These are phyloP conservation scores for Phytophthora ohioensis DNA, from an alignment of 352 stramenopile species.

Conservation along the genomic window DNA sequence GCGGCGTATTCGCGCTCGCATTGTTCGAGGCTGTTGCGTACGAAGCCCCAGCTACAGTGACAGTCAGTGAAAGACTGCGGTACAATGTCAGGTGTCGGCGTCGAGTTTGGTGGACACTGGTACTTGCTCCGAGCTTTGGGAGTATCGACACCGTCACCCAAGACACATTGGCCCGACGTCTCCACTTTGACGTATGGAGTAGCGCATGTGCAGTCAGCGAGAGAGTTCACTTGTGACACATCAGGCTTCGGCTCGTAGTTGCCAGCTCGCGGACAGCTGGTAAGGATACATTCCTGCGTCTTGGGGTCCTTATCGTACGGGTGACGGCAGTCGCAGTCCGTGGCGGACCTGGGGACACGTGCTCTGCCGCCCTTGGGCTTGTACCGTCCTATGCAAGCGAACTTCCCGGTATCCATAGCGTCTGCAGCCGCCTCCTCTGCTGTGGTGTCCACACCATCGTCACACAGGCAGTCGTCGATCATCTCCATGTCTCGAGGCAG, in stretches of 20 bases:
- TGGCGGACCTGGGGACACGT: constrained; percentile 48
- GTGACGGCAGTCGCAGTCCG: constrained; percentile 76
- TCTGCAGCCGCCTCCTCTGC: constrained; percentile 38
- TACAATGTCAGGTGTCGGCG: constrained; percentile 35
- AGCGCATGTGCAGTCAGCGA: constrained; percentile 80
- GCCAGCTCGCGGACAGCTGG: constrained; percentile 69
- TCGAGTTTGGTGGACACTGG: constrained; percentile 51
- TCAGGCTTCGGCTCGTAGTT: constrained; percentile 75
- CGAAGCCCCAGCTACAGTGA: constrained; percentile 78
- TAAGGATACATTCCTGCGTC: constrained; percentile 62
- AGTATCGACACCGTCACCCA: constrained; percentile 9
- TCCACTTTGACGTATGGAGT: constrained; percentile 74
- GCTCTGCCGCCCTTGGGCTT: constrained; percentile 43
- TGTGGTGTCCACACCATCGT: constrained; percentile 49
- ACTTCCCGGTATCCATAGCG: constrained; percentile 41
- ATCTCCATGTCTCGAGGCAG: constrained; percentile 87
- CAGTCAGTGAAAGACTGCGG: constrained; percentile 74
- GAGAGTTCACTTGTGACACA: constrained; percentile 49
- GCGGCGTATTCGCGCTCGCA: constrained; percentile 65
- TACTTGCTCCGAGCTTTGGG: constrained; percentile 22
- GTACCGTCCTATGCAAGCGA: constrained; percentile 73
- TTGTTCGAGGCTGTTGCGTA: constrained; percentile 49
- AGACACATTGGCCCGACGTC: constrained; percentile 73
- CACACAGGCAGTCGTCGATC: constrained; percentile 76
- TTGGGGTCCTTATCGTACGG: constrained; percentile 78